Base-by-base conservation (phyloP, 345 rosid species). In the Cochlearia excelsa region DNA sequence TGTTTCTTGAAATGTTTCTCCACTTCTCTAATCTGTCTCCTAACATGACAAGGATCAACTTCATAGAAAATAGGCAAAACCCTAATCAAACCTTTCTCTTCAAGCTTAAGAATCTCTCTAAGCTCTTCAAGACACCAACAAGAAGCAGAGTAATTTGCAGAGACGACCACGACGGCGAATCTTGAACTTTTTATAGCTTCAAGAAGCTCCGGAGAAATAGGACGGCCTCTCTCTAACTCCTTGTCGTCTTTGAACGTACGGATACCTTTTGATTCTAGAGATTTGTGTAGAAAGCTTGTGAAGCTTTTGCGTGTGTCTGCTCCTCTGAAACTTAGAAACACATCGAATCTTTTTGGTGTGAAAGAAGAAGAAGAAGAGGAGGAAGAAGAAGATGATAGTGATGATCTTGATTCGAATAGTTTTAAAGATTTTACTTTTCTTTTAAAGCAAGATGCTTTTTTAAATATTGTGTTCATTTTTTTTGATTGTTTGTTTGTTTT, bases 281-380 rank as follows among this genome's bases (percentile, higher is more conserved):
- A 66, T 3, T 31, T 60, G 54, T 65, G 45, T 37, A 75, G 78
- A 0, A 69, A 71, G 31, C 78, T 75, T 7, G 57, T 3, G 61
- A 75, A 70, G 46, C 29, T 66, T 1, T 35, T 65, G 46, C 78
- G 72, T 5, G 72, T 75, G 54, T 75, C 75, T 41, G 50, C 39
- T 30, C 75, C 78, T 66, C 78, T 56, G 46, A 66, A 75, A 28
- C 78, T 75, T 3, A 75, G 33, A 10, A 75, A 75, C 34, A 70
- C 78, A 26, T 70, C 72, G 66, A 42, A 66, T 4, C 0, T 59
- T n/a, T 3, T 8, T 10, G 68, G 59, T 41, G 59, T 54, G 31
- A 66, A 61, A 5, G 72, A 72, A 2, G 49, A 60, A 54, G 71
- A 65, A 26, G 59, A 57, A 0, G 67, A 30, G 3, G 65, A 57